Base-by-base conservation (phyloP, 768 basidiomycete genomes). In the Agaricus bisporus region DNA sequence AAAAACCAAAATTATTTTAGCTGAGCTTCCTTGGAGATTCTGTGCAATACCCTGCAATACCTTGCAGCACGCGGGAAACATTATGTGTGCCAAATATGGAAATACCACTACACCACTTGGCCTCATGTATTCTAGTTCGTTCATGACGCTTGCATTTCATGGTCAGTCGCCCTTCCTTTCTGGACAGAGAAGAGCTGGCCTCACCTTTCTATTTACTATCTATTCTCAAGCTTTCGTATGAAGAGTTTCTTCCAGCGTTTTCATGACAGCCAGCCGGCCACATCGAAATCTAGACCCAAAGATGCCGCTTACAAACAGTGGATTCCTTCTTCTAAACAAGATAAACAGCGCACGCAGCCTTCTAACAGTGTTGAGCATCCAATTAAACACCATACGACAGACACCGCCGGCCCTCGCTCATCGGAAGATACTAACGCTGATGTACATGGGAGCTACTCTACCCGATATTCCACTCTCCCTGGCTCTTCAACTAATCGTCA, bases 71-170 rank as follows among this genome's bases (percentile, higher is more conserved):
- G 51, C 26, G 35, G 43, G 35, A 38, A 37, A 22, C 38, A 48
- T 55, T 49, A 46, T 50, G 57, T 56, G 59, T 56, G 49, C 69
- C 66, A 59, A 62, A 68, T 66, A 61, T 58, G 65, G 68, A 60
- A 66, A 60, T 57, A 57, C 57, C 58, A 57, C 62, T 56, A 51
- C 58, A 59, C 58, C 59, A 56, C 41, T 71, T 65, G 56, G 80
- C 82, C 83, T 85, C 83, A 83, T 85, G 83, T 80, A 70, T 71
- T 63, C 70, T 66, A 61, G 60, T 55, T 59, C 64, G 49, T 42
- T 37, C 48, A 41, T 47, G 46, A 37, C 56, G 43, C 43, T 41
- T 54, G 49, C 54, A 41, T 65, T 65, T 63, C 59, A 59, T 59
- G 62, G 58, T 64, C 62, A 59, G 58, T 55, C 62, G 41, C 51